Conservation (phyloP, 2,329 filamentous ascomycete genomes). For the Teratosphaeria epicoccoides region DNA sequence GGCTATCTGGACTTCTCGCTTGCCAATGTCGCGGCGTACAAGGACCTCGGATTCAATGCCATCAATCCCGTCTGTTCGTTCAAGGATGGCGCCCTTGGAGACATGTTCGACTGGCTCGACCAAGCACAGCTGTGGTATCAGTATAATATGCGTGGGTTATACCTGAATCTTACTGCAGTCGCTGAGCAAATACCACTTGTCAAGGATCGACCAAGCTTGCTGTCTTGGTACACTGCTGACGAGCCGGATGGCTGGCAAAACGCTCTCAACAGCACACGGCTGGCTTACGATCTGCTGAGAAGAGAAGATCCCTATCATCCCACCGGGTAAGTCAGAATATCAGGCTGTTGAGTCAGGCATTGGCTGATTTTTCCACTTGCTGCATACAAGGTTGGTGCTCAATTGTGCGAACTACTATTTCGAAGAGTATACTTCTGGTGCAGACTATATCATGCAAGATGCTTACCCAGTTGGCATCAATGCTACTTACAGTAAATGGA, state of each 20-base stretch:
- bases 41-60: slow-evolving; percentile 37
- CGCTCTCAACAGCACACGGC: slow-evolving; percentile 38
- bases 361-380: not conserved
- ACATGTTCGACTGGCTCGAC: slow-evolving; percentile 36
- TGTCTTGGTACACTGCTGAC: slow-evolving; percentile 42
- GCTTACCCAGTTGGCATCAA: slow-evolving; percentile 51
- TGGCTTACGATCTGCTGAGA: slow-evolving; percentile 37
- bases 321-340: slow-evolving; percentile 27
- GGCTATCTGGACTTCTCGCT: slow-evolving; percentile 25
- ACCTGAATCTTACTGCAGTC: slow-evolving; percentile 30
- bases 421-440: slow-evolving; percentile 41
- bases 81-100: slow-evolving; percentile 28
- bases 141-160: slow-evolving; percentile 37
- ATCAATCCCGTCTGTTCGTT: slow-evolving; percentile 36
- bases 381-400: slow-evolving; percentile 37
- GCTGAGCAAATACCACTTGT: slow-evolving; percentile 28
- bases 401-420: slow-evolving; percentile 56
- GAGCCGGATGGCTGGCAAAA: slow-evolving; percentile 49
- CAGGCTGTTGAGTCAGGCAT: not conserved
- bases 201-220: slow-evolving; percentile 26
- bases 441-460: slow-evolving; percentile 51
- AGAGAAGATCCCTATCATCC: slow-evolving; percentile 51
- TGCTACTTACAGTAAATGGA: slow-evolving; percentile 44
- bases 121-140: slow-evolving; percentile 33
- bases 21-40: slow-evolving; percentile 30